Evolutionary conservation across 768 basidiomycete genomes (phyloP), one percentile per base, ranked within the genome.

Genomic region (Tricholomella constricta): DNA sequence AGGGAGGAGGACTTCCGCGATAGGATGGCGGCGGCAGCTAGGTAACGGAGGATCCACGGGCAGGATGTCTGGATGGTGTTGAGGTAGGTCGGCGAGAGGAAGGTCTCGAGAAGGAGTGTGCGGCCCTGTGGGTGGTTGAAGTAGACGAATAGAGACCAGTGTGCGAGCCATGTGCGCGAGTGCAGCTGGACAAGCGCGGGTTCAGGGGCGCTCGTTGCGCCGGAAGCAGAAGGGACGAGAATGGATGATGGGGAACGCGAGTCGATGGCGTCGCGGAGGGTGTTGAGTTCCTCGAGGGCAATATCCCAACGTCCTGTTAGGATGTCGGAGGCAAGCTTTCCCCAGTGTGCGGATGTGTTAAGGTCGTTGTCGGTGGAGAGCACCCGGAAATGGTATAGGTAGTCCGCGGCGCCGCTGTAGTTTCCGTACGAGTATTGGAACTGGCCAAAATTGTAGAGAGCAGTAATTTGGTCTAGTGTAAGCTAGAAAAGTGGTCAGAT

Each of bases 361-460:
- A 96, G 89, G 46, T 95, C 90, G 52, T 81, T 79, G 68, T 96
- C 92, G 51, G 94, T 97, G 43, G 95, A 96, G 55, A 99, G 86
- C 20, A 98, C 89, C 51, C 95, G 92, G 81, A 98, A 99, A 68
- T 98, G 96, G 78, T 98, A 98, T 51, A 99, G 80, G 75, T 97
- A 98, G 72, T 98, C 94, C 43, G 95, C 94, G 14, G 97, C 94
- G 44, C 91, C 91, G 62, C 86, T 88, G 78, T 99, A 99, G 71
- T 94, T 93, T 38, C 97, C 97, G 69, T 92, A 92, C n/a, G 96
- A 91, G 74, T 93, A 99, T 74, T 97, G 95, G 77, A 95, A 98
- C 67, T 98, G 90, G 48, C 97, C 97, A 73, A 96, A 98, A 74
- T 94, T 93, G 78, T 99, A 98, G 8, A 99, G 78, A 1, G 91